A percentile compares a stretch with the other conserved stretches of the same genome.
phyloP scores from a whole-genome alignment of 2,329 filamentous ascomycete species.

The Hirsutella rhossiliensis region DNA sequence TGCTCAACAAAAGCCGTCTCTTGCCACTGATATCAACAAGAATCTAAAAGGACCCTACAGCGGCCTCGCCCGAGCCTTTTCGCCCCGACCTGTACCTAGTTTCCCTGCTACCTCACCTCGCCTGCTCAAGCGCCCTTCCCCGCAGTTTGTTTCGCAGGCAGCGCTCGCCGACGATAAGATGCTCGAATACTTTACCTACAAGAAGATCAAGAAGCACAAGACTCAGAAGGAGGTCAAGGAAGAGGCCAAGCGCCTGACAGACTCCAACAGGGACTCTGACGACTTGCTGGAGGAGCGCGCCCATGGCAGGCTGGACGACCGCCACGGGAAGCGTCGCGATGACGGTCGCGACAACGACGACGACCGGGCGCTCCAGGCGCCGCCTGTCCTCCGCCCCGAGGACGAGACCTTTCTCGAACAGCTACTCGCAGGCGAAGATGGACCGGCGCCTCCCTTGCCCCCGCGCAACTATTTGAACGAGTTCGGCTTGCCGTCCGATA shows the following conservation, averaged over 20 bases:
- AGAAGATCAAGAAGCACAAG: slow-evolving; percentile 49
- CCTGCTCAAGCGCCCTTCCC: background rate
- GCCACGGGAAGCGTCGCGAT: slow-evolving; percentile 2
- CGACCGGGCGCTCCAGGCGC: background rate
- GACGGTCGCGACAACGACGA: slow-evolving; percentile 1
- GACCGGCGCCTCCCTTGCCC: slow-evolving; percentile 41
- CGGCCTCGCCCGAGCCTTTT: no score
- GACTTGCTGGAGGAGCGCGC: background rate
- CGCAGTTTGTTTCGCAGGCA: no score
- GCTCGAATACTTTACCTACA: slow-evolving; percentile 52
- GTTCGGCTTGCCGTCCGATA: slow-evolving; percentile 31
- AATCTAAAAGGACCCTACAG: no score
- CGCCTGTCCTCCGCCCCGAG: slow-evolving; percentile 39
- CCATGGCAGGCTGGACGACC: background rate
- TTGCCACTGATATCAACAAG: no score
- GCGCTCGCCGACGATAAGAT: slow-evolving; percentile 35
- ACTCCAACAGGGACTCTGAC: slow-evolving; percentile 4
- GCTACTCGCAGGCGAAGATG: slow-evolving; percentile 32
- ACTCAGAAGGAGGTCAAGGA: slow-evolving; percentile 28
- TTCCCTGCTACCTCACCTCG: background rate
- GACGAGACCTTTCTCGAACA: slow-evolving; percentile 47
- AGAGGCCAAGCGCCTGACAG: slow-evolving; percentile 6
- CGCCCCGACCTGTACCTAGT: background rate
- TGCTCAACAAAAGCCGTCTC: no score
- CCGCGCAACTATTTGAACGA: slow-evolving; percentile 38